Evolutionary conservation across 2,329 filamentous ascomycete species (phyloP).

Genomic region (Curvularia verruculosa): DNA sequence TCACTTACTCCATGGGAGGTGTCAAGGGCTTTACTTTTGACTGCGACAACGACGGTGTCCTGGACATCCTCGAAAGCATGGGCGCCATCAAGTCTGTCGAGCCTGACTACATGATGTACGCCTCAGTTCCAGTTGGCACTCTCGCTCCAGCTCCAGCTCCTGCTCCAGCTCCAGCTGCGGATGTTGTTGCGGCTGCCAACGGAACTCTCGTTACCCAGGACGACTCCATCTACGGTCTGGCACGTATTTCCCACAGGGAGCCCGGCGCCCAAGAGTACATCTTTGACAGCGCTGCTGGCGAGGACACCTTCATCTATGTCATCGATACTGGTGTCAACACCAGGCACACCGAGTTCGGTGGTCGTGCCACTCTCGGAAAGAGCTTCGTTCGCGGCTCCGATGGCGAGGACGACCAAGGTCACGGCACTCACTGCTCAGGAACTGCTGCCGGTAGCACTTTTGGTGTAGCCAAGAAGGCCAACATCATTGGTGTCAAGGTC

Average conservation of each 20-base stretch:
- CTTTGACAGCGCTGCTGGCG: slow-evolving; percentile 46
- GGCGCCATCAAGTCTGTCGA: neutral
- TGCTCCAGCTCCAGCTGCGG: neutral
- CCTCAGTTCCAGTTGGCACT: neutral
- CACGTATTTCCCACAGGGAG: slow-evolving; percentile 43
- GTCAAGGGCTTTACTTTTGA: neutral
- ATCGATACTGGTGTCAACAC: slow-evolving; percentile 67
- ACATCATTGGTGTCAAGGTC: slow-evolving; percentile 47
- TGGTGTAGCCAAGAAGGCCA: slow-evolving; percentile 43
- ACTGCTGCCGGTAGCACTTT: slow-evolving; percentile 38
- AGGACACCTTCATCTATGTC: slow-evolving; percentile 60
- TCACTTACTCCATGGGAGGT: neutral
- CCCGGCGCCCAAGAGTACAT: slow-evolving; percentile 41
- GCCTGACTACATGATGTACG: slow-evolving; percentile 1
- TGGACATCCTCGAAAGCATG: neutral
- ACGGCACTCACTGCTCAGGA: slow-evolving; percentile 15
- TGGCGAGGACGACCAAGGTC: slow-evolving; percentile 34
- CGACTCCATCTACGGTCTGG: slow-evolving; percentile 43
- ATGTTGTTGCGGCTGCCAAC: neutral
- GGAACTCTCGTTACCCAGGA: neutral
- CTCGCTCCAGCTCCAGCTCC: neutral
- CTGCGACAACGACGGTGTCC: neutral
- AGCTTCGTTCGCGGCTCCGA: slow-evolving; percentile 30
- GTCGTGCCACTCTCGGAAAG: slow-evolving; percentile 38
- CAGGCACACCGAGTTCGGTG: slow-evolving; percentile 55